Evolutionary conservation across 2,329 filamentous ascomycete genomes (phyloP).

Genomic region (Sporothrix globosa): DNA sequence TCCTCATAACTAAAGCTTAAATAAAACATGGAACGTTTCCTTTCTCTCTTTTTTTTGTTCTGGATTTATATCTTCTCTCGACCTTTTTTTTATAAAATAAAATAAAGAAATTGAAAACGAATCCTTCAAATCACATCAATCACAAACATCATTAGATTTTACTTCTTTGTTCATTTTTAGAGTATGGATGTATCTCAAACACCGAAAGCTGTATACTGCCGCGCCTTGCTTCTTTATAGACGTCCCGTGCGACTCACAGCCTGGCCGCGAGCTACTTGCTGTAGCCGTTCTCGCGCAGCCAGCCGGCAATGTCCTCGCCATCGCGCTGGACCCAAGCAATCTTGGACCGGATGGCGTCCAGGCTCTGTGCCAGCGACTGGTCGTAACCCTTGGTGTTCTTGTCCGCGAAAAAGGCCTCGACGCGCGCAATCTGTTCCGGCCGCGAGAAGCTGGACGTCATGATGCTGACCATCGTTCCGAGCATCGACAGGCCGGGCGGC

Average conservation of each 20-base stretch:
- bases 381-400: slow-evolving; percentile 87
- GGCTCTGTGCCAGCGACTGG: slow-evolving; percentile 84
- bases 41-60: neutral
- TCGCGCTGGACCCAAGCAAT: slow-evolving; percentile 79
- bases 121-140: neutral
- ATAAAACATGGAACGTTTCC: too few relatives aligned
- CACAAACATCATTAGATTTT: neutral
- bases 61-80: neutral
- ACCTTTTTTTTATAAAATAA: neutral
- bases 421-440: slow-evolving; percentile 71
- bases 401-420: slow-evolving; percentile 77
- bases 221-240: neutral
- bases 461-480: slow-evolving; percentile 81
- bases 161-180: slow-evolving; percentile 27
- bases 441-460: slow-evolving; percentile 80
- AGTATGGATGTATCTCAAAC: slow-evolving; percentile 22
- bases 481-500: slow-evolving; percentile 82
- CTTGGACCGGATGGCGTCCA: slow-evolving; percentile 84
- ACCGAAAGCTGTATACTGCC: neutral
- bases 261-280: slow-evolving; percentile 27
- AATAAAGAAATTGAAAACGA: too few relatives aligned
- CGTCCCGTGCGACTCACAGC: neutral
- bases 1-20: too few relatives aligned
- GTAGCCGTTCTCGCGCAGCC: slow-evolving; percentile 46
- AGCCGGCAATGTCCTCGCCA: slow-evolving; percentile 65